Evolutionary conservation across 768 basidiomycete genomes (phyloP).

Genomic region (Pleurotus platypus): DNA sequence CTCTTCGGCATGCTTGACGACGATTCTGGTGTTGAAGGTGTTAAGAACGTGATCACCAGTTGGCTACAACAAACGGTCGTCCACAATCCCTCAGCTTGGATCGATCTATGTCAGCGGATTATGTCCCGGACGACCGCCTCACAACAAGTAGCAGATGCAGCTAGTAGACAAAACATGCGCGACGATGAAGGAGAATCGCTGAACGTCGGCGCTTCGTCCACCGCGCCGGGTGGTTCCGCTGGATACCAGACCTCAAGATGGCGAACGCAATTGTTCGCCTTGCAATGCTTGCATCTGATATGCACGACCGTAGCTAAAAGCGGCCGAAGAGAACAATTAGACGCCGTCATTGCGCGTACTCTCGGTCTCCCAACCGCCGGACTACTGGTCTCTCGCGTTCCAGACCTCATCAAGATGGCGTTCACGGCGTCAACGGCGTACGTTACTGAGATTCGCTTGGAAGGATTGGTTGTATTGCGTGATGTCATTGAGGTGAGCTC

Average conservation of each 20-base stretch:
- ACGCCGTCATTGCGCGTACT: slow-evolving; percentile 65
- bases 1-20: slow-evolving; percentile 95
- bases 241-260: slow-evolving; percentile 73
- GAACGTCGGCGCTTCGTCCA: slow-evolving; percentile 52
- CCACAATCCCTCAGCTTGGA: slow-evolving; percentile 95
- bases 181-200: slow-evolving; percentile 97
- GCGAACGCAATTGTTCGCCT: slow-evolving; percentile 94
- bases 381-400: slow-evolving; percentile 82
- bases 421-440: slow-evolving; percentile 97
- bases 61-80: slow-evolving; percentile 96
- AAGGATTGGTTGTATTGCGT: slow-evolving; percentile 82
- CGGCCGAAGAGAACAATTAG: slow-evolving; percentile 80
- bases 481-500: slow-evolving; percentile 84
- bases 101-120: slow-evolving; percentile 94
- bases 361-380: slow-evolving; percentile 54
- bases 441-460: slow-evolving; percentile 90
- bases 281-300: slow-evolving; percentile 89
- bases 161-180: slow-evolving; percentile 42
- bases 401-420: slow-evolving; percentile 95
- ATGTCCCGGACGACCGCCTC: slow-evolving; percentile 92
- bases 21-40: slow-evolving; percentile 90
- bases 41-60: slow-evolving; percentile 86
- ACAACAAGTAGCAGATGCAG: slow-evolving; percentile 67
- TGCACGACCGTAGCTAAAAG: slow-evolving; percentile 71
- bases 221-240: slow-evolving; percentile 31